phyloP scores from a whole-genome alignment of 176 grass and related monocot genomes.

The Musa acuminata region DNA sequence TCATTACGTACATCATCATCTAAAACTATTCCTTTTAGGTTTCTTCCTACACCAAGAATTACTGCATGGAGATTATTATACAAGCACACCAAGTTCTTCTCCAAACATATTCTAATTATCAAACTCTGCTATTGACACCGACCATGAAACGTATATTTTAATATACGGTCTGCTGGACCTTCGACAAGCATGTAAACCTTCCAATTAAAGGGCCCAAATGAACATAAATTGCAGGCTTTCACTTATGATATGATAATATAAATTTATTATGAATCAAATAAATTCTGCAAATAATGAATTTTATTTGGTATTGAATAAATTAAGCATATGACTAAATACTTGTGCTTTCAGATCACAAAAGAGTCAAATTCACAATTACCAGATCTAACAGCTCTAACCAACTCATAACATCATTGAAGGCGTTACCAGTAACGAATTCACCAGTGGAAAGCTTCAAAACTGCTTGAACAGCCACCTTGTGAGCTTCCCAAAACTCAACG shows the following conservation, averaged over 20 bases:
- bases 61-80: not conserved
- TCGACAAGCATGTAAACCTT: not conserved
- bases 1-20: too few species aligned
- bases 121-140: not conserved
- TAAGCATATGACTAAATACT: not conserved
- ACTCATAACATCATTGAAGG: not conserved
- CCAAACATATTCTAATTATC: not conserved
- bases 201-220: not conserved
- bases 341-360: not conserved
- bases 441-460: conserved; percentile 66
- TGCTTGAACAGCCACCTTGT: conserved; percentile 84
- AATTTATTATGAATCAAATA: not conserved
- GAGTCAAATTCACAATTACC: not conserved
- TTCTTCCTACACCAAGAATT: not conserved
- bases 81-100: not conserved
- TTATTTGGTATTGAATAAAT: not conserved
- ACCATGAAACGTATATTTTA: not conserved
- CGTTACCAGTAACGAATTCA: conserved; percentile 73
- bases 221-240: not conserved
- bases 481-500: conserved; percentile 91
- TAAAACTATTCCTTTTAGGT: too few species aligned
- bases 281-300: not conserved
- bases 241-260: not conserved
- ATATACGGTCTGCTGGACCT: not conserved
- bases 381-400: not conserved